These are phyloP conservation scores for Lithocarpus polystachyus DNA, from an alignment of 306 rosid genomes.

Conservation along the genomic window DNA sequence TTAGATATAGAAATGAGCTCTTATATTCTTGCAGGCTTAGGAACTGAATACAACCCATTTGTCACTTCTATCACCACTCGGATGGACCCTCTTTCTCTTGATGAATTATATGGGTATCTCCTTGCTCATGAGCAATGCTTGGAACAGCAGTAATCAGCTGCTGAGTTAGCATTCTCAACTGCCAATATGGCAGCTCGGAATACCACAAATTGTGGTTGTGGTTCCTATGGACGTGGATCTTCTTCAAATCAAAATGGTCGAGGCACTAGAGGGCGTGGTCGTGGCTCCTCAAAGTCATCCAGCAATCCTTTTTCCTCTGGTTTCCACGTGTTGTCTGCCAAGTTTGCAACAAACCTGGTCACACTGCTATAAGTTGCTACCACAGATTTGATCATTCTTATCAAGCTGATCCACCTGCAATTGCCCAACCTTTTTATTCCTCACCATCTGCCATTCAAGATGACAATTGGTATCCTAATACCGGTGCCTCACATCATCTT, in stretches of 20 bases:
- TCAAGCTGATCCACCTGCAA: background rate
- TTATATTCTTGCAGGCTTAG: background rate
- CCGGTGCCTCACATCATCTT: background rate
- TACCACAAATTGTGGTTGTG: background rate
- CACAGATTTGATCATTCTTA: background rate
- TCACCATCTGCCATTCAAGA: background rate
- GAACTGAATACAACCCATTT: background rate
- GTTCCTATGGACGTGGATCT: background rate
- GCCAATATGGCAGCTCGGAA: background rate
- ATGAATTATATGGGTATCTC: background rate
- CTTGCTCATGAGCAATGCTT: background rate
- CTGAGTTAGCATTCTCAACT: background rate
- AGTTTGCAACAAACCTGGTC: background rate
- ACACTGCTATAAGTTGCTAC: background rate
- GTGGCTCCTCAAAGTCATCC: too few relatives aligned
- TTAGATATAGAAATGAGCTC: background rate
- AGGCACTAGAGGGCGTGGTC: background rate
- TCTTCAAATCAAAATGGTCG: background rate
- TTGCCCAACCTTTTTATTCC: background rate
- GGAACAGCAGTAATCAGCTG: fast-evolving
- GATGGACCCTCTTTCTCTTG: background rate
- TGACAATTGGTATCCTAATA: background rate
- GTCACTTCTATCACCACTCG: background rate
- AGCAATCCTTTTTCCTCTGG: too few relatives aligned
- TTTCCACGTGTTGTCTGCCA: background rate